phyloP scores from a whole-genome alignment of 768 basidiomycete genomes.

The Tulasnella sp. region DNA sequence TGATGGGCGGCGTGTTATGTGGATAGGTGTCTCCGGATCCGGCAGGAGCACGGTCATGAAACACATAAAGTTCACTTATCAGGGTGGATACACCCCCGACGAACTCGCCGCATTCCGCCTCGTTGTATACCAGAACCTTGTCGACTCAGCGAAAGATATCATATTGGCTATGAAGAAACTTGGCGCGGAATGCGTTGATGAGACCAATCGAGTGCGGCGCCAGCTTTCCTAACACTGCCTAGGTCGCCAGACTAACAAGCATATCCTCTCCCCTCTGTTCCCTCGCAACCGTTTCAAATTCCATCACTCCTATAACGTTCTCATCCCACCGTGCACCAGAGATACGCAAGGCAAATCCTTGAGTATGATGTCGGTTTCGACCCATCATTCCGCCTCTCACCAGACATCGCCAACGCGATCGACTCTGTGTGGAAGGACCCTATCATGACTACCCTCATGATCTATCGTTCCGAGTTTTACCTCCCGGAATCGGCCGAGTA shows the following conservation, averaged over 20 bases:
- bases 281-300: too few species aligned
- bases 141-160: slow-evolving; percentile 84
- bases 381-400: slow-evolving; percentile 33
- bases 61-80: slow-evolving; percentile 93
- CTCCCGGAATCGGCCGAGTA: slow-evolving; percentile 93
- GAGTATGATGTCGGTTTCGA: slow-evolving; percentile 40
- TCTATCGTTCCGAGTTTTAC: slow-evolving; percentile 73
- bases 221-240: slow-evolving; percentile 13
- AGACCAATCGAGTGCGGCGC: slow-evolving; percentile 49
- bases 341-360: slow-evolving; percentile 41
- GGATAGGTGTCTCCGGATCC: slow-evolving; percentile 82
- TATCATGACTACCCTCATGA: slow-evolving; percentile 45
- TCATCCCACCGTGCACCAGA: slow-evolving; percentile 29
- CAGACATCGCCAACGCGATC: slow-evolving; percentile 41
- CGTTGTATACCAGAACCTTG: slow-evolving; percentile 77
- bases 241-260: slow-evolving; percentile 30
- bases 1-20: background rate
- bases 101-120: slow-evolving; percentile 75
- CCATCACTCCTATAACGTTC: too few species aligned
- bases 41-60: slow-evolving; percentile 96
- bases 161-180: slow-evolving; percentile 83
- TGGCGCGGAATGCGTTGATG: slow-evolving; percentile 69
- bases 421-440: slow-evolving; percentile 43
- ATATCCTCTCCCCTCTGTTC: too few species aligned
- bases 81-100: slow-evolving; percentile 76